A percentile compares a stretch with the other conserved stretches of the same genome.
Evolutionary conservation across 2,329 filamentous ascomycete genomes (phyloP).

Genomic region (Cladosporium sp.): DNA sequence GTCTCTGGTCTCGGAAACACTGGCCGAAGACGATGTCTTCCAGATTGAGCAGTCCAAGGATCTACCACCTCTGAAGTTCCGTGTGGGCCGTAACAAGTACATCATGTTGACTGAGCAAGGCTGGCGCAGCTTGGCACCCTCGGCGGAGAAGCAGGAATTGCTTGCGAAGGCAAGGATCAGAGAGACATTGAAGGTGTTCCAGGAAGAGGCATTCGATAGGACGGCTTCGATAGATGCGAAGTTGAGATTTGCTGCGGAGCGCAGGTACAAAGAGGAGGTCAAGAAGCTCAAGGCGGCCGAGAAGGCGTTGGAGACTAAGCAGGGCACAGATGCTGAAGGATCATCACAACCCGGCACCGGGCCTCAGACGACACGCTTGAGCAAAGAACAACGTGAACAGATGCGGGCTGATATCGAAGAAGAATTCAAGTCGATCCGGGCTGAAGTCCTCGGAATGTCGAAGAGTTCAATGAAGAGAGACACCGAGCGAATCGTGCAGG

Average conservation of each 20-base stretch:
- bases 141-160: neutral
- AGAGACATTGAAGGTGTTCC: no score
- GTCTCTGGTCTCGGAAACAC: conserved; percentile 21
- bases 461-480: neutral
- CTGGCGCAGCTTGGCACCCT: conserved; percentile 19
- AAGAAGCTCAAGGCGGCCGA: neutral
- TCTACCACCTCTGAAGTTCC: conserved; percentile 27
- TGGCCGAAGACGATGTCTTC: conserved; percentile 27
- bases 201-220: no score
- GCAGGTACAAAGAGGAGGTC: no score
- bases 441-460: neutral
- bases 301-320: neutral
- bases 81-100: conserved; percentile 27
- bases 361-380: neutral
- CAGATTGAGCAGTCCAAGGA: conserved; percentile 22
- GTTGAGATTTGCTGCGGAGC: no score
- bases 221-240: no score
- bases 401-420: neutral
- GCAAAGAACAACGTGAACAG: neutral
- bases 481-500: neutral
- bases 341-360: neutral
- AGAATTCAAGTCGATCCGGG: neutral
- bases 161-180: neutral
- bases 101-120: conserved; percentile 27
- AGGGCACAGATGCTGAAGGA: neutral